These are phyloP conservation scores for Sporobolomyces pararoseus DNA, from an alignment of 768 basidiomycete genomes.

Conservation along the genomic window DNA sequence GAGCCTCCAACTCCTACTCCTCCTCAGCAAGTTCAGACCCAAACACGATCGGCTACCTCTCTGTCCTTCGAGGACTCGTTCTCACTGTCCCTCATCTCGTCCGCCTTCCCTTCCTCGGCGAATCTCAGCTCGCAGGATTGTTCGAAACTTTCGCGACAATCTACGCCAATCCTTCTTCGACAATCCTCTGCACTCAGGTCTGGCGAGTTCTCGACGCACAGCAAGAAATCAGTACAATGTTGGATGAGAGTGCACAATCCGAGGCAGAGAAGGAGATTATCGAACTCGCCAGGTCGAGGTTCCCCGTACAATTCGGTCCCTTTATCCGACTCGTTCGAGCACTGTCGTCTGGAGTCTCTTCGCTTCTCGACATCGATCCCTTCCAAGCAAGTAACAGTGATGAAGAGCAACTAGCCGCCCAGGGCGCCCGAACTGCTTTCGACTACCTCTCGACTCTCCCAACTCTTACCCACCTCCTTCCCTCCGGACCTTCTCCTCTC, in stretches of 20 bases:
- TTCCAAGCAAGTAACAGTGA: conserved; percentile 12
- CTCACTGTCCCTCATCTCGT: conserved; percentile 37
- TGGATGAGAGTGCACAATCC: conserved; percentile 21
- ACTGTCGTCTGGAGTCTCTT: conserved; percentile 54
- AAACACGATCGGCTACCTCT: conserved; percentile 46
- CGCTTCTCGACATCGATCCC: conserved; percentile 3
- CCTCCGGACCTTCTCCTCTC: conserved; percentile 44
- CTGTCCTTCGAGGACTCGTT: conserved; percentile 43
- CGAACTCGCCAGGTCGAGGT: conserved; percentile 74
- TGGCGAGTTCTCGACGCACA: conserved; percentile 66
- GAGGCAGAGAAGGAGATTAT: conserved; percentile 69
- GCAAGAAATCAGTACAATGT: not conserved
- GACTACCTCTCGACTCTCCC: conserved; percentile 69
- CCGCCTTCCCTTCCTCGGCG: conserved; percentile 32
- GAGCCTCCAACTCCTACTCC: conserved; percentile 9
- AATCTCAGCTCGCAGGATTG: conserved; percentile 62
- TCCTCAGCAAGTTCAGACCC: conserved; percentile 22
- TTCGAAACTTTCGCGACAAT: conserved; percentile 74
- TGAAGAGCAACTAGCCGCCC: conserved; percentile 51
- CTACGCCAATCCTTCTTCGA: conserved; percentile 61
- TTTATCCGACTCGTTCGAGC: conserved; percentile 69
- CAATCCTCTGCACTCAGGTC: conserved; percentile 68
- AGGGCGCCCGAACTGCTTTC: conserved; percentile 67
- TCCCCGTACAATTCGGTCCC: conserved; percentile 71
- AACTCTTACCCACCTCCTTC: conserved; percentile 71